Percentiles rank a stretch among this genome's conserved stretches.
phyloP scores from a whole-genome alignment of 2,329 filamentous ascomycete species.

The Aulographum hederae region DNA sequence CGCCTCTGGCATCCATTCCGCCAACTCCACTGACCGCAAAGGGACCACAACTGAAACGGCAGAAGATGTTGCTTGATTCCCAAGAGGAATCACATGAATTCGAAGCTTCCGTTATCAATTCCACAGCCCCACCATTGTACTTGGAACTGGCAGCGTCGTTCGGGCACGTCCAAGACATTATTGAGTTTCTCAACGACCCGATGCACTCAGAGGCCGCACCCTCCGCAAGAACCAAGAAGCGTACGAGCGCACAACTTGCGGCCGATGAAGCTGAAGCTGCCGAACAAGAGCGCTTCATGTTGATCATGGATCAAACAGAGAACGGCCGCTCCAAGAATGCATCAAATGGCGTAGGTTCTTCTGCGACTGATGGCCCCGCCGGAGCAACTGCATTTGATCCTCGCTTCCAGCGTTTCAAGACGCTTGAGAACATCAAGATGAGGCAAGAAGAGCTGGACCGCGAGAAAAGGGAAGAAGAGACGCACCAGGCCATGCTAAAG shows the following conservation, averaged over 20 bases:
- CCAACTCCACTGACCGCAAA: conserved; percentile 37
- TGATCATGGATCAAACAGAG: conserved; percentile 73
- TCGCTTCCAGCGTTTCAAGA: conserved; percentile 81
- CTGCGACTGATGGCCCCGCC: conserved; percentile 49
- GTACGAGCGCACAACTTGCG: conserved; percentile 84
- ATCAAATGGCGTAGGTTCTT: conserved; percentile 38
- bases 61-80: conserved; percentile 57
- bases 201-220: conserved; percentile 62
- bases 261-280: conserved; percentile 86
- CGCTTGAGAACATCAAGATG: conserved; percentile 66
- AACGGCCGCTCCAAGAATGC: conserved; percentile 36
- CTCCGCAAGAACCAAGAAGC: conserved; percentile 74
- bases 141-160: conserved; percentile 56
- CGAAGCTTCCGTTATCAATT: conserved; percentile 57
- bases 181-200: conserved; percentile 57
- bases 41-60: conserved; percentile 50
- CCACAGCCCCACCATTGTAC: conserved; percentile 56
- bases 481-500: conserved; percentile 19
- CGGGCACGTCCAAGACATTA: conserved; percentile 50
- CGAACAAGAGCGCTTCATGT: conserved; percentile 80
- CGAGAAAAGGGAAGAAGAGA: conserved; percentile 28
- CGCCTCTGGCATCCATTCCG: conserved; percentile 35
- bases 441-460: conserved; percentile 56
- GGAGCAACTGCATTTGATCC: conserved; percentile 62
- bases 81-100: conserved; percentile 48